Conservation (phyloP, 768 basidiomycete species). For the Lactifluus volemus region DNA sequence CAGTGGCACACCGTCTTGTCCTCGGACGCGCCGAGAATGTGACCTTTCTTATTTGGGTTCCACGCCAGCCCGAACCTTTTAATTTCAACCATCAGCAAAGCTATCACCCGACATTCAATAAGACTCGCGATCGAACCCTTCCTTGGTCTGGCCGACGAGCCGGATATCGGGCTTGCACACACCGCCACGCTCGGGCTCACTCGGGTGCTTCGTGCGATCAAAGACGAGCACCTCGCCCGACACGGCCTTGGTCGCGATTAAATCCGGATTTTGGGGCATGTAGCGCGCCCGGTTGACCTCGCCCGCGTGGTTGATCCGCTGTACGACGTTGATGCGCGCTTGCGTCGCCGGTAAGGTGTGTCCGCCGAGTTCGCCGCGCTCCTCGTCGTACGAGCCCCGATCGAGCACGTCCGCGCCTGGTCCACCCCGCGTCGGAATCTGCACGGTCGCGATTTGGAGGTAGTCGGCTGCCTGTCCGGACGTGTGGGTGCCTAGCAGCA, state of each 20-base stretch:
- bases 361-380: constrained; percentile 90
- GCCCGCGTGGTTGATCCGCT: constrained; percentile 90
- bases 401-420: constrained; percentile 70
- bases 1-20: constrained; percentile 96
- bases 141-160: constrained; percentile 82
- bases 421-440: constrained; percentile 80
- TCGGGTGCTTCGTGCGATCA: constrained; percentile 94
- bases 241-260: constrained; percentile 92
- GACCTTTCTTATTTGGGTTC: constrained; percentile 77
- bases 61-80: constrained; percentile 86
- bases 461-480: constrained; percentile 92
- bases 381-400: constrained; percentile 78
- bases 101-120: not conserved
- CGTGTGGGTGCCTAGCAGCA: constrained; percentile 96
- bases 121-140: constrained; percentile 63
- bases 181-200: constrained; percentile 80
- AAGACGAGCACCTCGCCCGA: constrained; percentile 91
- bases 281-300: constrained; percentile 97
- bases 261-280: constrained; percentile 97
- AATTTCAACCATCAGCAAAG: not conserved
- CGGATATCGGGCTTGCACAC: constrained; percentile 86
- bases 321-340: constrained; percentile 82
- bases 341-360: constrained; percentile 69
- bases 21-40: constrained; percentile 87
- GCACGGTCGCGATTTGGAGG: constrained; percentile 90